Base-by-base conservation (phyloP, 306 rosid species). In the Pachyrhizus erosus region DNA sequence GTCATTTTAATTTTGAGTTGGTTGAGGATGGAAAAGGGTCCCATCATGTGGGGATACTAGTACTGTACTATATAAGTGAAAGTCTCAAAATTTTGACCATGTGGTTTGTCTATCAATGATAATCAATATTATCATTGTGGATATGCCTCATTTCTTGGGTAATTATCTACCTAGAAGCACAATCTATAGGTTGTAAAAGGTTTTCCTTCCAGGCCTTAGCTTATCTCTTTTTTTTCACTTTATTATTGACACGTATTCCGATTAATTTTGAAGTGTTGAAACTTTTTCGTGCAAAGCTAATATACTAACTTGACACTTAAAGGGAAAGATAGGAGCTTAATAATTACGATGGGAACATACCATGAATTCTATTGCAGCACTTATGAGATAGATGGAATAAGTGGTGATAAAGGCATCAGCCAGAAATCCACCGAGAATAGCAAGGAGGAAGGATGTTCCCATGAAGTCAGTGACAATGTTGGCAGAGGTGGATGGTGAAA, bases 401-500 rank as follows among this genome's bases (percentile, higher is more conserved):
- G 94, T 90, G 71, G 91, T 91, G 89, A 90, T 80, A 77, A 86
- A 87, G 21, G 97, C 89, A 84, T 94, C 97, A 1, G 96, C 93
- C 0, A 92, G 73, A 86, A 91, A 90, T n/a, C 97, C 98, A 54
- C 98, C 97, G 40, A 94, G 96, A 39, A 94, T 86, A 51, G 97
- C 91, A 51, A 94, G 96, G 45, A 94, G 91, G 84, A 94, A 94
- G 57, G 96, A 84, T 13, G 97, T 91, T 52, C 96, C 98, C 97
- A 94, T 94, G 90, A 94, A 94, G 57, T 85, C 87, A 29, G 97
- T 92, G 64, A 94, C 98, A 52, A 80, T 80, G 88, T 87, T 91
- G 67, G 98, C 91, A 34, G 94, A 85, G 51, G 43, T 68, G 5
- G 93, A 89, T 2, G 94, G 96, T 26, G 93, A 87, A 70, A 90